A percentile compares a stretch with the other conserved stretches of the same genome.
Conservation (phyloP, 495 filamentous ascomycete species). For the Aspergillus conjunctus region DNA sequence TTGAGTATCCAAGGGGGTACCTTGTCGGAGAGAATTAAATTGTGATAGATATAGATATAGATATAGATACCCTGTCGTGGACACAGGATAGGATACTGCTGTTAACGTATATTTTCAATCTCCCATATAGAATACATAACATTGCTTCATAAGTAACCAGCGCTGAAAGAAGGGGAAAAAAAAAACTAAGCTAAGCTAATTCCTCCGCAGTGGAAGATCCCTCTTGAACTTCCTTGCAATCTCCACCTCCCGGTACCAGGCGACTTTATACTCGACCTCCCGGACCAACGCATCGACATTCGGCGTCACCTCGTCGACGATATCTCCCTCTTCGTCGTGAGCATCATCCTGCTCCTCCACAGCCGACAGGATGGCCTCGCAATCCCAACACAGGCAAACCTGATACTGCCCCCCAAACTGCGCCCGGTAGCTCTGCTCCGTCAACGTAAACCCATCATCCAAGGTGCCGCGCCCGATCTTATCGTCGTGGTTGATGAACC, state of each 20-base stretch:
- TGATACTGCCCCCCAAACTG: conserved; percentile 7
- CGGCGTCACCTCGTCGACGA: neutral
- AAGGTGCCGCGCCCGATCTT: conserved; percentile 14
- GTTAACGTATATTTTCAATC: too few species aligned
- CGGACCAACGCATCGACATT: conserved; percentile 1
- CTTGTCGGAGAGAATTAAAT: conserved; percentile 21
- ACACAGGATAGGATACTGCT: too few species aligned
- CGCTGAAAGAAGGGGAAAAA: too few species aligned
- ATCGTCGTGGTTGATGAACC: conserved; percentile 20
- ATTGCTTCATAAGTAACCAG: too few species aligned
- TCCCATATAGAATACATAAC: too few species aligned
- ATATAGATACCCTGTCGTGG: too few species aligned
- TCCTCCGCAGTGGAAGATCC: neutral
- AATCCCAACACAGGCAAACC: conserved; percentile 16
- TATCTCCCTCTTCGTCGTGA: neutral
- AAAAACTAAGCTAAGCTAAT: too few species aligned
- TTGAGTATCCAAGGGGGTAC: conserved; percentile 29
- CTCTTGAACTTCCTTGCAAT: conserved; percentile 3
- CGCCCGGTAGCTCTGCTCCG: conserved; percentile 6
- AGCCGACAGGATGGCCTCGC: conserved; percentile 16
- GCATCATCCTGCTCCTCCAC: conserved; percentile 7
- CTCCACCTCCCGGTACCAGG: conserved; percentile 7
- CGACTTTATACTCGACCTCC: conserved; percentile 5
- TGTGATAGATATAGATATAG: too few species aligned
- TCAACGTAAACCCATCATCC: neutral